A percentile compares a stretch with the other conserved stretches of the same genome.
These are phyloP conservation scores for Linderniella brevidens DNA, from an alignment of 257 asterid genomes.

Conservation along the genomic window DNA sequence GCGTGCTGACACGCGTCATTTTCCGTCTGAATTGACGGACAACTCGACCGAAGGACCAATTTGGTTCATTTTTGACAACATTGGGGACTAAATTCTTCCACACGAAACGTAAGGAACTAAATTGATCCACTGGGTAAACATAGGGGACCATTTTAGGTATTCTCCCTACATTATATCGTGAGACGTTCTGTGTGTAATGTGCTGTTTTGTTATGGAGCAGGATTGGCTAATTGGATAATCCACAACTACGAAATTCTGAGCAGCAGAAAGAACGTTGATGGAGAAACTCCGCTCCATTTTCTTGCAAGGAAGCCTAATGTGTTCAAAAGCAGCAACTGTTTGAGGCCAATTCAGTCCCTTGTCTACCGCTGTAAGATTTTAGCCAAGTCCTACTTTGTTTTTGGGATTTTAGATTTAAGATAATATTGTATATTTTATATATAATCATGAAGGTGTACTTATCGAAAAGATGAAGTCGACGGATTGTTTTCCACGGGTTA, in stretches of 20 bases:
- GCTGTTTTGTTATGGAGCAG: no score
- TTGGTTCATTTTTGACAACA: no score
- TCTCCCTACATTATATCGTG: no score
- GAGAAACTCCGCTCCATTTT: slow-evolving; percentile 10
- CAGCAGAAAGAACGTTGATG: background rate
- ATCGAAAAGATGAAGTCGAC: slow-evolving; percentile 10
- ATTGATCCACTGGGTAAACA: no score
- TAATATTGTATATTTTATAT: background rate
- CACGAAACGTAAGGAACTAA: no score
- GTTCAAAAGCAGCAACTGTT: slow-evolving; percentile 9
- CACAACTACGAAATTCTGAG: background rate
- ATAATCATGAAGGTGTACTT: slow-evolving; percentile 4
- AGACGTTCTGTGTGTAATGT: no score
- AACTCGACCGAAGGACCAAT: no score
- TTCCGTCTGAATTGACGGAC: no score
- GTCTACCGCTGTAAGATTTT: slow-evolving; percentile 10
- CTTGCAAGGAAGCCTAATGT: slow-evolving; percentile 11
- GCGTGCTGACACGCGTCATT: no score
- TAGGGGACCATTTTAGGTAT: no score
- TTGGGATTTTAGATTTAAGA: background rate
- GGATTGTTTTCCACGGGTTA: background rate
- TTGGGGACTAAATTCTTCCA: no score
- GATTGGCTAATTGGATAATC: slow-evolving; percentile 10
- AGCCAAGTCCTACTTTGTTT: background rate
- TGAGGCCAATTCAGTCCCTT: slow-evolving; percentile 4